Evolutionary conservation across 768 basidiomycete genomes (phyloP).

Genomic region (Rickenella mellea): DNA sequence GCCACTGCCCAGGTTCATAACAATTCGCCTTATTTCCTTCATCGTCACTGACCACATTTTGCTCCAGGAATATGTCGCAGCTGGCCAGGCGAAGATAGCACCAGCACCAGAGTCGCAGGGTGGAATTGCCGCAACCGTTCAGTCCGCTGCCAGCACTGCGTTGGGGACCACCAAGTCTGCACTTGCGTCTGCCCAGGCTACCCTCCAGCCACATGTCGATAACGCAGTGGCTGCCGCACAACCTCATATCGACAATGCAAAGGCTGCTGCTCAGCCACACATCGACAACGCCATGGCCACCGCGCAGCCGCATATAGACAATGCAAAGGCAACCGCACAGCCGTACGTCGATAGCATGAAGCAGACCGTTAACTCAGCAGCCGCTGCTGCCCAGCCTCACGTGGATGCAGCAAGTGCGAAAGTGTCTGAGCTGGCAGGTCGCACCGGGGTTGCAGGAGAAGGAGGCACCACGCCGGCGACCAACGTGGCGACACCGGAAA

Average conservation of each 20-base stretch:
- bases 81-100: slow-evolving; percentile 1
- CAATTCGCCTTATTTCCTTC: neutral
- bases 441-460: too few relatives aligned
- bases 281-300: slow-evolving; percentile 11
- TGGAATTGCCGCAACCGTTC: slow-evolving; percentile 16
- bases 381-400: slow-evolving; percentile 16
- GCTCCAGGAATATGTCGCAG: slow-evolving; percentile 3
- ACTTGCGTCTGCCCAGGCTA: slow-evolving; percentile 19
- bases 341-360: slow-evolving; percentile 14
- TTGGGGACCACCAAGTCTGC: slow-evolving; percentile 22
- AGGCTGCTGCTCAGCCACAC: slow-evolving; percentile 11
- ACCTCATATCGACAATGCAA: slow-evolving; percentile 21
- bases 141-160: slow-evolving; percentile 21
- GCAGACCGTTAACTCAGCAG: slow-evolving; percentile 9
- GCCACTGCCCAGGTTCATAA: slow-evolving; percentile 34
- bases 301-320: slow-evolving; percentile 19
- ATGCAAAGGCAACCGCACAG: slow-evolving; percentile 21
- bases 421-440: too few relatives aligned
- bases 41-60: neutral
- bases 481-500: too few relatives aligned
- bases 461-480: too few relatives aligned
- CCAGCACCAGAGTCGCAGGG: slow-evolving; percentile 2
- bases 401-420: slow-evolving; percentile 14
- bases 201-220: slow-evolving; percentile 29
- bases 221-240: slow-evolving; percentile 29